Conservation (phyloP, 2,329 filamentous ascomycete genomes). For the Neonectria hederae region DNA sequence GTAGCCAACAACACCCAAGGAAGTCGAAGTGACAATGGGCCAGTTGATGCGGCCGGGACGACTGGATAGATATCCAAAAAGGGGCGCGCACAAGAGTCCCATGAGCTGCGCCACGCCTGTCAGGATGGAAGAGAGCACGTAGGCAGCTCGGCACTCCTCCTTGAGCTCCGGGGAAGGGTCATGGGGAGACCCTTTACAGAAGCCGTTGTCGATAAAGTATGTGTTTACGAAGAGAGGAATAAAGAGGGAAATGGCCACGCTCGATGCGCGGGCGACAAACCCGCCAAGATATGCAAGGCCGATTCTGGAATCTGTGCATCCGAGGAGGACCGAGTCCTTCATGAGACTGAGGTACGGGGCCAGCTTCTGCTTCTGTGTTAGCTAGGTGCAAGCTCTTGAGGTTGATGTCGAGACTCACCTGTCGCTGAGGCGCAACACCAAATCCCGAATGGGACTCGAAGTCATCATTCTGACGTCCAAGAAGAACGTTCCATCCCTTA, state of each 20-base stretch:
- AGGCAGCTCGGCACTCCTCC: slow-evolving; percentile 84
- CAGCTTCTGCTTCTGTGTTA: slow-evolving; percentile 45
- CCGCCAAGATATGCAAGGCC: slow-evolving; percentile 90
- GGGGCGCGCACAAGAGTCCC: slow-evolving; percentile 83
- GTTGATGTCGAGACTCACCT: slow-evolving; percentile 37
- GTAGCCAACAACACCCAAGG: slow-evolving; percentile 83
- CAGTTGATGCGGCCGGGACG: slow-evolving; percentile 72
- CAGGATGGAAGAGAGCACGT: slow-evolving; percentile 85
- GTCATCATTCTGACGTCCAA: slow-evolving; percentile 52
- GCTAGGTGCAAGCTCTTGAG: not conserved
- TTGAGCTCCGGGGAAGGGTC: slow-evolving; percentile 80
- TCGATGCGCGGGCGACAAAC: slow-evolving; percentile 93
- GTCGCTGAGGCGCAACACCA: slow-evolving; percentile 30
- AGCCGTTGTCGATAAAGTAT: slow-evolving; percentile 83
- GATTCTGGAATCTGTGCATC: slow-evolving; percentile 80
- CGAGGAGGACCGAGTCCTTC: slow-evolving; percentile 72
- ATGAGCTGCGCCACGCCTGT: slow-evolving; percentile 90
- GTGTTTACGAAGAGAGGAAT: slow-evolving; percentile 93
- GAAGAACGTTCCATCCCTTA: slow-evolving; percentile 74
- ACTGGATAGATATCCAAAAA: slow-evolving; percentile 88
- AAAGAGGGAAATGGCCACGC: slow-evolving; percentile 94
- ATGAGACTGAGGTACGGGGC: slow-evolving; percentile 70
- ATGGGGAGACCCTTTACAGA: slow-evolving; percentile 74
- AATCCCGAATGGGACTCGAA: slow-evolving; percentile 30
- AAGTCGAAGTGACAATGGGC: slow-evolving; percentile 76